phyloP scores from a whole-genome alignment of 2,329 filamentous ascomycete species.

The Trichoderma harzianum region DNA sequence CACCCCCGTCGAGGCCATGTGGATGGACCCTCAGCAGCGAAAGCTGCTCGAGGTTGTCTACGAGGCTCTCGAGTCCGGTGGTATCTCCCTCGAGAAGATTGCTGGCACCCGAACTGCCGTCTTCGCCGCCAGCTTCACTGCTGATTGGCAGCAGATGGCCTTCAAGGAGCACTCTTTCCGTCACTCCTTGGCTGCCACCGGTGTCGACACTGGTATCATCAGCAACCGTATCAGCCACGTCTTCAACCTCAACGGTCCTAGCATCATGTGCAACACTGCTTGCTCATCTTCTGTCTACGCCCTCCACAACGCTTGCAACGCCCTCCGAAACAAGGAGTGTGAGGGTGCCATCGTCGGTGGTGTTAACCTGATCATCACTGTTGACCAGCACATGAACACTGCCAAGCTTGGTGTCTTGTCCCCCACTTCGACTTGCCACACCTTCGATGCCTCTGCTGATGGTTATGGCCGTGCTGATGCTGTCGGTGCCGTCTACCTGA shows the following conservation, averaged over 20 bases:
- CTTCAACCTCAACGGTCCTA: constrained; percentile 37
- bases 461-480: constrained; percentile 36
- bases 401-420: constrained; percentile 23
- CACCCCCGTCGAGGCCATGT: constrained; percentile 36
- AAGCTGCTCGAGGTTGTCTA: constrained; percentile 40
- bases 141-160: constrained; percentile 11
- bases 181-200: constrained; percentile 22
- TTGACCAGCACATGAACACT: constrained; percentile 22
- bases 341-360: constrained; percentile 35
- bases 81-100: constrained; percentile 30
- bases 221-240: constrained; percentile 36
- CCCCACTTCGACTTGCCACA: constrained; percentile 27
- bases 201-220: constrained; percentile 35
- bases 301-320: constrained; percentile 24
- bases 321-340: constrained; percentile 32
- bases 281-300: constrained; percentile 36
- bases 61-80: constrained; percentile 39
- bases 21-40: constrained; percentile 42
- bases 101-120: constrained; percentile 20
- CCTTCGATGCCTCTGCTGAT: constrained; percentile 34
- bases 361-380: constrained; percentile 34
- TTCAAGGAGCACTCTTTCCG: constrained; percentile 2
- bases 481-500: constrained; percentile 31
- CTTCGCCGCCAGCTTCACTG: constrained; percentile 7
- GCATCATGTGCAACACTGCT: constrained; percentile 34